phyloP scores from a whole-genome alignment of 78 protist genomes.

The Speleostelium caveatum region DNA sequence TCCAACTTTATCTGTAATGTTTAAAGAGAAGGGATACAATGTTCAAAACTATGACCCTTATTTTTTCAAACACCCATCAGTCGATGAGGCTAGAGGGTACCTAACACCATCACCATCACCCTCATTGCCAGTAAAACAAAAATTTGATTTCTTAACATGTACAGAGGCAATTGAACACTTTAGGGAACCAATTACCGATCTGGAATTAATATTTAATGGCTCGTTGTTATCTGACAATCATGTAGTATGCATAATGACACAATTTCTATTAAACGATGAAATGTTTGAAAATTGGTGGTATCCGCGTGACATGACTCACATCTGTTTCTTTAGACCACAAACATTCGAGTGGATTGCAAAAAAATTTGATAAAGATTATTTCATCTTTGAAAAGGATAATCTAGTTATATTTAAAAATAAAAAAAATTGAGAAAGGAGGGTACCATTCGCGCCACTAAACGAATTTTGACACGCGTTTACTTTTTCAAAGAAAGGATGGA shows the following conservation, averaged over 20 bases:
- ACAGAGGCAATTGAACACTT: slow-evolving; percentile 77
- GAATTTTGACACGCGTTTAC: too few relatives aligned
- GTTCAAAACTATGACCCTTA: slow-evolving; percentile 69
- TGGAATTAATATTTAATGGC: slow-evolving; percentile 8
- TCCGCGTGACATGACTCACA: slow-evolving; percentile 58
- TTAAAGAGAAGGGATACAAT: neutral
- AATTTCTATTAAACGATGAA: slow-evolving; percentile 46
- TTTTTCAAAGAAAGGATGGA: neutral
- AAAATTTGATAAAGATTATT: neutral
- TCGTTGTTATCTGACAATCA: slow-evolving; percentile 14
- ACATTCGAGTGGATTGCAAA: slow-evolving; percentile 63
- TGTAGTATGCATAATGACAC: slow-evolving; percentile 47
- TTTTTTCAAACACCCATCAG: slow-evolving; percentile 4
- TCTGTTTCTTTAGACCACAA: slow-evolving; percentile 54
- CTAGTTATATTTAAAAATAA: too few relatives aligned
- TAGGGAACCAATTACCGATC: slow-evolving; percentile 27
- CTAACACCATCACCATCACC: neutral
- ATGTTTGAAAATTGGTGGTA: slow-evolving; percentile 60
- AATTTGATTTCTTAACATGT: slow-evolving; percentile 66
- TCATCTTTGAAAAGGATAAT: neutral
- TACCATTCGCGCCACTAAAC: too few relatives aligned
- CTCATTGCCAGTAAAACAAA: neutral
- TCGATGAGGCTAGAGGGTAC: neutral
- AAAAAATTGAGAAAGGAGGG: too few relatives aligned
- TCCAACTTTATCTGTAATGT: slow-evolving; percentile 35